Percentiles rank a stretch among this genome's conserved stretches.
These are phyloP conservation scores for Orbilia oligospora DNA, from an alignment of 2,329 filamentous ascomycete genomes.

Conservation along the genomic window DNA sequence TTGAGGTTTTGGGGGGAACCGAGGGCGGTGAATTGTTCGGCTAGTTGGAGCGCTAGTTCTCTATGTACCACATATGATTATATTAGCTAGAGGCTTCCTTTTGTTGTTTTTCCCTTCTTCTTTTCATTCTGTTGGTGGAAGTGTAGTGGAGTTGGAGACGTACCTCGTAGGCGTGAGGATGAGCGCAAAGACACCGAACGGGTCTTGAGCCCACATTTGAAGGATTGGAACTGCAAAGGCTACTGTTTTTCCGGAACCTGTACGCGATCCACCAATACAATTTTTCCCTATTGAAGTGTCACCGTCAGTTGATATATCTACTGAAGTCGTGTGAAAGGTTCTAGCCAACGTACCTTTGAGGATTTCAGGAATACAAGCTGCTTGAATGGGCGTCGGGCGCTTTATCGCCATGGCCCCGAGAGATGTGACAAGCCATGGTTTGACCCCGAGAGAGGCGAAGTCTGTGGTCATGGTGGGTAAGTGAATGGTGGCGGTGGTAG, in stretches of 20 bases:
- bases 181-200: slow-evolving; percentile 88
- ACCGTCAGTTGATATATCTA: too few species aligned
- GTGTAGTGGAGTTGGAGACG: slow-evolving; percentile 40
- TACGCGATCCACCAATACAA: slow-evolving; percentile 94
- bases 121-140: too few species aligned
- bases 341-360: slow-evolving; percentile 73
- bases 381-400: slow-evolving; percentile 91
- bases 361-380: slow-evolving; percentile 92
- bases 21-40: slow-evolving; percentile 94
- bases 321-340: neutral
- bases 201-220: slow-evolving; percentile 93
- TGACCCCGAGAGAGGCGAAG: slow-evolving; percentile 80
- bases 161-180: slow-evolving; percentile 88
- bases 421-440: slow-evolving; percentile 89
- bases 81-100: neutral
- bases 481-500: neutral
- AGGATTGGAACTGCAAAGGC: slow-evolving; percentile 95
- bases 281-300: slow-evolving; percentile 73
- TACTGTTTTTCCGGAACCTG: slow-evolving; percentile 96
- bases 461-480: slow-evolving; percentile 67
- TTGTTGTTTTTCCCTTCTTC: neutral
- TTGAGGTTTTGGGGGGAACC: slow-evolving; percentile 90
- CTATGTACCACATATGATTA: slow-evolving; percentile 66
- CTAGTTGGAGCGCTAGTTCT: slow-evolving; percentile 95
- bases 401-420: slow-evolving; percentile 84